Percentiles rank a stretch among this genome's conserved stretches.
phyloP scores from a whole-genome alignment of 2,329 filamentous ascomycete genomes.

The Calonectria pseudoreteaudii region DNA sequence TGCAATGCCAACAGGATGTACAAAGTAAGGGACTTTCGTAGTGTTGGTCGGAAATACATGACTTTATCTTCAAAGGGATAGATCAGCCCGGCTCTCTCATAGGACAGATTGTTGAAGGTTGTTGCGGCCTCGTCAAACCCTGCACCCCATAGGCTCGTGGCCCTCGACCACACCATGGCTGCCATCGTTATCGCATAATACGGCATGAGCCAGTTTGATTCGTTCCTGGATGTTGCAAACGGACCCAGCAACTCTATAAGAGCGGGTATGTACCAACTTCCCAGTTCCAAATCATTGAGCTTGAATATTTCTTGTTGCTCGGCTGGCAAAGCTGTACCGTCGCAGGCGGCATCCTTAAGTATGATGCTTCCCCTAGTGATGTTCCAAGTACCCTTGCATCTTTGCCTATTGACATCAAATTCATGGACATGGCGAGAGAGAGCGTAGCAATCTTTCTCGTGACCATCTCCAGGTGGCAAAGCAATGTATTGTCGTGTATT shows the following conservation, averaged over 20 bases:
- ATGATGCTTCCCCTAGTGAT: conserved; percentile 4
- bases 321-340: not conserved
- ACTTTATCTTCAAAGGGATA: not conserved
- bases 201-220: not conserved
- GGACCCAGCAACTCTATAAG: conserved; percentile 8
- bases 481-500: conserved; percentile 15
- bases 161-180: conserved; percentile 11
- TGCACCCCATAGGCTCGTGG: not conserved
- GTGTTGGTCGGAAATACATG: not conserved
- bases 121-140: not conserved
- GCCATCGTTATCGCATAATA: not conserved
- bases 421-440: not conserved
- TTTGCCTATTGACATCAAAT: not conserved
- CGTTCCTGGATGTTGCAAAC: not conserved
- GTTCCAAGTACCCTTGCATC: not conserved
- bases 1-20: not conserved
- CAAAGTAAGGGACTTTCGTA: not conserved
- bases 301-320: conserved; percentile 4
- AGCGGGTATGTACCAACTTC: not conserved
- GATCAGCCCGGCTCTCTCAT: not conserved
- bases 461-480: not conserved
- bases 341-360: not conserved
- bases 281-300: not conserved
- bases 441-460: not conserved
- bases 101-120: not conserved